These are phyloP conservation scores for Pseudocercospora ulei DNA, from an alignment of 2,329 filamentous ascomycete species.

Conservation along the genomic window DNA sequence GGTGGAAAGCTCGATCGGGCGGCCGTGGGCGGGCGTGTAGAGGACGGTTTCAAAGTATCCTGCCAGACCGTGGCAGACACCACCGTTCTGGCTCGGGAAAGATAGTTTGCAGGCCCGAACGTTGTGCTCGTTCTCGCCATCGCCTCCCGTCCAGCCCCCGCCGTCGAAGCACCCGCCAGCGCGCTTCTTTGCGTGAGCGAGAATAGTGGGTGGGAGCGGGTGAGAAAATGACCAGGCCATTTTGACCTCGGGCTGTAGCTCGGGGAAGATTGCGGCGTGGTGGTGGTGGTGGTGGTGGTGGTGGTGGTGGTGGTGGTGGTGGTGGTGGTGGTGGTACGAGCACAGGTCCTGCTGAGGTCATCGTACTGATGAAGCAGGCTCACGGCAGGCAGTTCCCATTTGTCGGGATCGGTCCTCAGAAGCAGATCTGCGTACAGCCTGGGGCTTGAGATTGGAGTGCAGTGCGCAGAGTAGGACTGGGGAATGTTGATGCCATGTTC, in stretches of 20 bases:
- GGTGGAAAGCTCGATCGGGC: constrained; percentile 75
- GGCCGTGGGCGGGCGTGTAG: constrained; percentile 46
- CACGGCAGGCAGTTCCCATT: constrained; percentile 87
- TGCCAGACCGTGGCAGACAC: constrained; percentile 79
- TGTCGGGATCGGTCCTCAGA: constrained; percentile 51
- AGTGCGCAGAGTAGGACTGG: constrained; percentile 80
- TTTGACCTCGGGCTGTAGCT: constrained; percentile 48
- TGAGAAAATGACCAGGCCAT: constrained; percentile 73
- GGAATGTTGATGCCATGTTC: constrained; percentile 87
- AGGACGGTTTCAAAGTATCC: constrained; percentile 97
- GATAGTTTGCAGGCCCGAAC: constrained; percentile 65
- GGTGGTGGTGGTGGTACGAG: background rate
- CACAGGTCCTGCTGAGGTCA: constrained; percentile 52
- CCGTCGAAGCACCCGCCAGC: constrained; percentile 56
- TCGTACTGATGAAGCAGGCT: constrained; percentile 86
- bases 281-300: background rate
- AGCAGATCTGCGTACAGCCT: constrained; percentile 74
- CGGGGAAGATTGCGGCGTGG: constrained; percentile 13
- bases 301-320: constrained; percentile 41
- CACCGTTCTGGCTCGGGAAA: constrained; percentile 68
- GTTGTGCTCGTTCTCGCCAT: constrained; percentile 86
- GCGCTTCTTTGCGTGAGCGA: constrained; percentile 49
- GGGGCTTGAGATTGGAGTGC: constrained; percentile 84
- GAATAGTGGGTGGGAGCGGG: constrained; percentile 53
- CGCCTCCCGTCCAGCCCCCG: constrained; percentile 63